Conservation (phyloP, 164 flowering plant species). For the Aristolochia californica region DNA sequence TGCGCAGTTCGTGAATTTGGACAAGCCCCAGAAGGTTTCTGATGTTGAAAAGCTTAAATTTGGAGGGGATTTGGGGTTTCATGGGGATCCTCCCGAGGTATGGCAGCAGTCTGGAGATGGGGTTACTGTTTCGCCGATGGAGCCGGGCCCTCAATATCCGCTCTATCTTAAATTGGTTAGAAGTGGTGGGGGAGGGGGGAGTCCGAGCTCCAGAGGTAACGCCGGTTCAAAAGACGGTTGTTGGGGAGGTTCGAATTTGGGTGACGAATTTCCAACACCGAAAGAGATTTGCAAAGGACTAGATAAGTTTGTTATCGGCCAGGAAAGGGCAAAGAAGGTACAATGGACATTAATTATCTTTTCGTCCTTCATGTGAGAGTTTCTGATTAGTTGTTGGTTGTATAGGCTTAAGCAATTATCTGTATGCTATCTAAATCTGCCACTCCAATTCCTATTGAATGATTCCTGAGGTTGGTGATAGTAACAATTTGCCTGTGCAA, state of each 20-base stretch:
- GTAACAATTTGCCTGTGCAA: too few relatives aligned
- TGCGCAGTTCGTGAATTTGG: neutral
- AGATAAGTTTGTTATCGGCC: conserved; percentile 92
- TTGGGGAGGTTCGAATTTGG: conserved; percentile 87
- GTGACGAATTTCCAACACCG: conserved; percentile 70
- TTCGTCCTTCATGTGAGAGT: neutral
- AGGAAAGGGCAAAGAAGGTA: conserved; percentile 91
- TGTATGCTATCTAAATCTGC: too few relatives aligned
- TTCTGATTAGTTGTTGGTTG: too few relatives aligned
- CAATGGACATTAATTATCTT: neutral
- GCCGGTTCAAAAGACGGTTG: conserved; percentile 43
- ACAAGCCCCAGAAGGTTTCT: neutral
- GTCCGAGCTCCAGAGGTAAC: conserved; percentile 31
- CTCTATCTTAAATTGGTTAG: conserved; percentile 11
- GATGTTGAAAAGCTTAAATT: conserved; percentile 7
- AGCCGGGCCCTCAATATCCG: conserved; percentile 3
- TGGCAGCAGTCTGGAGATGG: conserved; percentile 82
- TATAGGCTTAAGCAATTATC: too few relatives aligned
- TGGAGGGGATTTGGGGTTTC: conserved; percentile 16
- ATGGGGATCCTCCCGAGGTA: conserved; percentile 74
- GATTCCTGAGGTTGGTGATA: too few relatives aligned
- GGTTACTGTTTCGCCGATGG: conserved; percentile 18
- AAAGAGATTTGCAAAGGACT: conserved; percentile 86
- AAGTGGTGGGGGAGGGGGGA: conserved; percentile 18
- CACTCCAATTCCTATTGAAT: too few relatives aligned